Base-by-base conservation (phyloP, 23 red algal species). In the Gracilariopsis chorda region DNA sequence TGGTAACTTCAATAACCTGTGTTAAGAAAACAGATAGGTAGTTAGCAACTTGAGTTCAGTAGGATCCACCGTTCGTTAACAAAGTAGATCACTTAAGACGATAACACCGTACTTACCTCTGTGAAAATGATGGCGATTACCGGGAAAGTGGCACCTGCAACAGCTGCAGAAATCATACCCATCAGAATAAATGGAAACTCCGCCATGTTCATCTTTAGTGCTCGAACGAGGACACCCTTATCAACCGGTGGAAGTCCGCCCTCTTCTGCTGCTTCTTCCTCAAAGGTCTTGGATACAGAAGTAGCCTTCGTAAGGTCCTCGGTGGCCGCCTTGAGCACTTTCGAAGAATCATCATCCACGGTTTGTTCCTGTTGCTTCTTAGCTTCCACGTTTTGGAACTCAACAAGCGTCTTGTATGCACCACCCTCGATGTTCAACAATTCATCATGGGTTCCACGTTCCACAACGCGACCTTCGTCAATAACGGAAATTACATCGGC, bases 401-500 rank as follows among this genome's bases (percentile, higher is more conserved):
- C 86, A 42, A 97, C 88, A 23, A 98, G 68, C 11, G 55, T 64
- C 14, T 61, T 80, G 43, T 95, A 98, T 16, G 85, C 82, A 16
- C 92, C 92, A 63, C 69, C 48, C 21, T 74, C 36, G 27, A 72
- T 80, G 11, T 60, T 30, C 63, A 95, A 49, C 53, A 98, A 71
- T 7, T 86, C 51, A 17, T 77, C 55, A 63, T 98, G 92, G 20
- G 62, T 77, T 21, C 96, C 96, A 24, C 76, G 57, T 74, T 98
- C 93, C 14, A 84, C 69, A 42, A 98, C 82, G 19, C 33, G 27
- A 2, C 96, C 96, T 19, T 98, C 30, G 14, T 95, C 67, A 43
- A 98, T 57, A 33, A 98, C 92, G 24, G 92, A 87, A 36, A 98
- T 98, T 19, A 82, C 79, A 79, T 95, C 78, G 6, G 96, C 96